Evolutionary conservation across 2,329 filamentous ascomycete species (phyloP).

Genomic region (Cordyceps cicadae): DNA sequence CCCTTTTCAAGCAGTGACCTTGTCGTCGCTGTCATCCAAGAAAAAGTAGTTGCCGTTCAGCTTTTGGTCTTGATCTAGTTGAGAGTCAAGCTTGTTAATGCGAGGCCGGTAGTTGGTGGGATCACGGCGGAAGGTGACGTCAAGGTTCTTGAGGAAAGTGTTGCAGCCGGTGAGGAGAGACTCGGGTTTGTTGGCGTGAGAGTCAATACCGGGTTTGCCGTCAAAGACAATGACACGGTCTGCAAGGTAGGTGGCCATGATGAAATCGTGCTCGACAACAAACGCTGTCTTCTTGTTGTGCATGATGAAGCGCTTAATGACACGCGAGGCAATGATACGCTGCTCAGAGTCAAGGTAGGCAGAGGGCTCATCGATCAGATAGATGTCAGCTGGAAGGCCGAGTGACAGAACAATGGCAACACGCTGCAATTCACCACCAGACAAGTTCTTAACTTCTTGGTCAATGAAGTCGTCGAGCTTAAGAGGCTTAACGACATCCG

Average conservation of each 20-base stretch:
- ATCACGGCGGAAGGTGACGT: conserved; percentile 97
- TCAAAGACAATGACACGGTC: conserved; percentile 99
- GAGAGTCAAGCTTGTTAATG: conserved; percentile 95
- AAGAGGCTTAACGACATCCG: conserved; percentile 98
- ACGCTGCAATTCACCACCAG: conserved; percentile 98
- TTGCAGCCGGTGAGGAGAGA: conserved; percentile 94
- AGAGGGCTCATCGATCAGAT: conserved; percentile 95
- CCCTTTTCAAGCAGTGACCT: conserved; percentile 50
- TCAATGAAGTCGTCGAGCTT: conserved; percentile 99
- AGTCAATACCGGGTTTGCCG: conserved; percentile 78
- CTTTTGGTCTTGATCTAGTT: conserved; percentile 98
- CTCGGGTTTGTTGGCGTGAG: conserved; percentile 83
- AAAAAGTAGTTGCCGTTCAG: conserved; percentile 93
- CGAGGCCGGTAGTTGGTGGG: conserved; percentile 92
- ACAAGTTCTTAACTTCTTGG: conserved; percentile 98
- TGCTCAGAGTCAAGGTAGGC: conserved; percentile 98
- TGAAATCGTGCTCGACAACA: conserved; percentile 99
- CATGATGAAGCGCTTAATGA: conserved; percentile 99
- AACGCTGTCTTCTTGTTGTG: conserved; percentile 99
- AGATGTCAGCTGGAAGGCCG: conserved; percentile 92
- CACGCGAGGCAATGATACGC: conserved; percentile 91
- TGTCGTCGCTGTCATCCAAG: conserved; percentile 65
- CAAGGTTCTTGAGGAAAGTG: conserved; percentile 88
- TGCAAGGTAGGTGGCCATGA: conserved; percentile 73
- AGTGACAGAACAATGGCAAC: conserved; percentile 97